These are phyloP conservation scores for Penicillium fimorum DNA, from an alignment of 495 filamentous ascomycete genomes.

Conservation along the genomic window DNA sequence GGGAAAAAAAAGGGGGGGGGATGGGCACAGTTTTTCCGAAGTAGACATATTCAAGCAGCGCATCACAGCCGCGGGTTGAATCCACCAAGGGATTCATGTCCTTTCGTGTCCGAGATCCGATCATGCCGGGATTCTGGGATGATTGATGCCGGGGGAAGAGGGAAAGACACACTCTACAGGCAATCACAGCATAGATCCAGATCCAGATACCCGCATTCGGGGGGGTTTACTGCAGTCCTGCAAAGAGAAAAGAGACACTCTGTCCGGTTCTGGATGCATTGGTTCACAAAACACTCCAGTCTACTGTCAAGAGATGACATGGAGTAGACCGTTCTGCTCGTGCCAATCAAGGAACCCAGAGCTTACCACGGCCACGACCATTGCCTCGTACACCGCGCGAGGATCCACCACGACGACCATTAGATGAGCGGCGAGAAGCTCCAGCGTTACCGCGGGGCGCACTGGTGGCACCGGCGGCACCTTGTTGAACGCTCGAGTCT, in stretches of 20 bases:
- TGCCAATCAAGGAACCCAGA: constrained; percentile 53
- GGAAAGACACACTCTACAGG: constrained; percentile 17
- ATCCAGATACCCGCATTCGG: constrained; percentile 5
- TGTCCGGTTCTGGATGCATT: constrained; percentile 24
- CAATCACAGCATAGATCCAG: constrained; percentile 16
- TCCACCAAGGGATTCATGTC: constrained; percentile 56
- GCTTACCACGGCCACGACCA: constrained; percentile 48
- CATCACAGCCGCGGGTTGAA: constrained; percentile 30
- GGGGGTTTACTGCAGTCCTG: constrained; percentile 13
- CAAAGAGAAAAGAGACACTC: constrained; percentile 23
- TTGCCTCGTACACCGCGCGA: constrained; percentile 36
- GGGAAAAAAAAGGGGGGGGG: not conserved
- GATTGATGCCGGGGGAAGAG: constrained; percentile 13
- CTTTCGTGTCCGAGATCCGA: constrained; percentile 15
- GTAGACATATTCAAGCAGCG: constrained; percentile 18
- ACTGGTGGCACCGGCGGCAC: constrained; percentile 21
- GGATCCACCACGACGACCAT: constrained; percentile 34
- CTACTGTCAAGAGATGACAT: constrained; percentile 23
- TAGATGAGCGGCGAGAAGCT: constrained; percentile 36
- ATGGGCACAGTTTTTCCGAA: constrained; percentile 8
- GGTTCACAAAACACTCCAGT: constrained; percentile 21
- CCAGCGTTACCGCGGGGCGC: constrained; percentile 36
- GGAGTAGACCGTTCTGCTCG: constrained; percentile 19
- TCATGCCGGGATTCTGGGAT: constrained; percentile 13
- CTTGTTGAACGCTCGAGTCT: constrained; percentile 40